These are phyloP conservation scores for Acacia crassicarpa DNA, from an alignment of 306 rosid genomes.

Conservation along the genomic window DNA sequence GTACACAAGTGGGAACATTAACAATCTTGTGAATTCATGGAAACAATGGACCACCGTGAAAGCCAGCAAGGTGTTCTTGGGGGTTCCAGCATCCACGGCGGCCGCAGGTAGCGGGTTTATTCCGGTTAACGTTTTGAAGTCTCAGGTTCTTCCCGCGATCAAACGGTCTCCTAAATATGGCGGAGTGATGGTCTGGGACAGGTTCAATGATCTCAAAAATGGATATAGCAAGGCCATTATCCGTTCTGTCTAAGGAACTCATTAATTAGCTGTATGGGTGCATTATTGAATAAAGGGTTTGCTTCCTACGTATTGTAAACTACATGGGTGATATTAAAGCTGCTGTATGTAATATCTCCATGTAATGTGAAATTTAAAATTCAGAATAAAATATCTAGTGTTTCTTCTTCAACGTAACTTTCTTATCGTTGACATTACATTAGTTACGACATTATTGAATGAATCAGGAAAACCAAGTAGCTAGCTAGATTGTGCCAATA, in stretches of 20 bases:
- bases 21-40: conserved; percentile 52
- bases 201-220: not conserved
- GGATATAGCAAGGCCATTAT: conserved; percentile 32
- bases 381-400: not conserved
- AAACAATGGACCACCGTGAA: conserved; percentile 51
- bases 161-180: conserved; percentile 43
- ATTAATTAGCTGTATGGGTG: not conserved
- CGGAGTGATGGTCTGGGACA: no score
- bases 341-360: not conserved
- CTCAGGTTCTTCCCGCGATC: conserved; percentile 63
- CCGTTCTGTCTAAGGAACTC: conserved; percentile 19
- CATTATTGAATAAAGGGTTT: not conserved
- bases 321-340: not conserved
- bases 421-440: no score
- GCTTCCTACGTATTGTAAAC: not conserved
- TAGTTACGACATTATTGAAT: no score
- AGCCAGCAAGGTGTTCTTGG: not conserved
- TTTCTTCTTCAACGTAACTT: no score
- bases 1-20: conserved; percentile 34
- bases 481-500: no score
- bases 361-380: not conserved
- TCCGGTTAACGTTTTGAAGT: conserved; percentile 42
- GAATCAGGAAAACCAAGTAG: no score
- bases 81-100: no score
- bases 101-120: conserved; percentile 66